Percentiles rank a stretch among this genome's conserved stretches.
Conservation (phyloP, 2,329 filamentous ascomycete genomes). For the Curvularia hawaiiensis region DNA sequence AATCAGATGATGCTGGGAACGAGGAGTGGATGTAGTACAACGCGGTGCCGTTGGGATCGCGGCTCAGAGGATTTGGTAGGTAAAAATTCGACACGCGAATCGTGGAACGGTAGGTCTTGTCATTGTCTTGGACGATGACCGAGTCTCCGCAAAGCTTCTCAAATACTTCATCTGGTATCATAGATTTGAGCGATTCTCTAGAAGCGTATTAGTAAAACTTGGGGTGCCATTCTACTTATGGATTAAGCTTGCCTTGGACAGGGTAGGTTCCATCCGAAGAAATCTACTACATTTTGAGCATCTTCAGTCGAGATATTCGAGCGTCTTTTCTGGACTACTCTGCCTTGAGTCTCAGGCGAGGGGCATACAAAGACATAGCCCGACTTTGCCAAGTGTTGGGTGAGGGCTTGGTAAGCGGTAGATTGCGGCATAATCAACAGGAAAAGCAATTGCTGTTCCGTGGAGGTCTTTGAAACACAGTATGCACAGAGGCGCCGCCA, state of each 20-base stretch:
- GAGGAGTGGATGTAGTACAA: slow-evolving; percentile 33
- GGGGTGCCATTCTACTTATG: background rate
- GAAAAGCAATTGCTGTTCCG: slow-evolving; percentile 5
- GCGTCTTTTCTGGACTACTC: slow-evolving; percentile 24
- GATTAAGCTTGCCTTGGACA: slow-evolving; percentile 21
- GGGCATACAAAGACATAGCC: slow-evolving; percentile 28
- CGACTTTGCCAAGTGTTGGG: slow-evolving; percentile 18
- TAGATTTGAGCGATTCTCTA: slow-evolving; percentile 19
- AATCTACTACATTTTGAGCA: slow-evolving; percentile 25
- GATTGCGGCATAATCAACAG: slow-evolving; percentile 15
- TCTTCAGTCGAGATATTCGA: slow-evolving; percentile 19
- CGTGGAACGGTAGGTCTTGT: slow-evolving; percentile 20
- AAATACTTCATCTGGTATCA: slow-evolving; percentile 23
- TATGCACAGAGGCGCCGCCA: background rate
- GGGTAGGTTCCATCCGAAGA: slow-evolving; percentile 32
- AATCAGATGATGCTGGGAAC: slow-evolving; percentile 27
- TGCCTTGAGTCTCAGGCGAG: slow-evolving; percentile 28
- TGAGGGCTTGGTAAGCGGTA: slow-evolving; percentile 19
- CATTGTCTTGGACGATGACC: slow-evolving; percentile 14
- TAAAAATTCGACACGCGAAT: slow-evolving; percentile 33
- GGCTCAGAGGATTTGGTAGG: slow-evolving; percentile 12
- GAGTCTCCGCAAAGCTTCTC: slow-evolving; percentile 13
- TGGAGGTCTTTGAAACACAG: slow-evolving; percentile 6
- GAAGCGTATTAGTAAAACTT: background rate
- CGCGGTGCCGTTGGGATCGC: slow-evolving; percentile 2